phyloP scores from a whole-genome alignment of 768 basidiomycete genomes.

The Multifurca ochricompacta region DNA sequence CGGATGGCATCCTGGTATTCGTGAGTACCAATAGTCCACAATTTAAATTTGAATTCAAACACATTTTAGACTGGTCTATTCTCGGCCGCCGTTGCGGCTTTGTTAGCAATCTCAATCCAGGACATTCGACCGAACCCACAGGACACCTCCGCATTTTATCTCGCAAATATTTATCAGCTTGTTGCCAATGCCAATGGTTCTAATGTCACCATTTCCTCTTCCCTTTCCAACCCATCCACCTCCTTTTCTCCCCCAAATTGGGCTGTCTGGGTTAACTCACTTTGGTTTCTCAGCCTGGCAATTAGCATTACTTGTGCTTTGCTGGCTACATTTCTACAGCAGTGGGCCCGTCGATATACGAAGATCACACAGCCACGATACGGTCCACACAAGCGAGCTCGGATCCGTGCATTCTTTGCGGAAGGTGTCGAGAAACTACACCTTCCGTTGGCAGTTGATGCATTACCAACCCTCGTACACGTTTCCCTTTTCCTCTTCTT shows the following conservation, averaged over 20 bases:
- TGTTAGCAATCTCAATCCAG: not conserved
- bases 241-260: not conserved
- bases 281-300: not conserved
- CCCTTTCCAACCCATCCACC: not conserved
- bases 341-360: not conserved
- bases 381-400: not conserved
- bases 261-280: no score
- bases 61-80: not conserved
- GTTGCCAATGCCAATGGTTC: not conserved
- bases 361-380: not conserved
- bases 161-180: not conserved
- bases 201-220: no score
- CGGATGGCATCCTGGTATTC: not conserved
- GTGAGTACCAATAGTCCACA: not conserved
- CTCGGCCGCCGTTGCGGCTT: not conserved
- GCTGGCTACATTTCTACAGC: not conserved
- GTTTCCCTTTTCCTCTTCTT: conserved; percentile 2
- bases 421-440: not conserved
- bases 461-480: conserved; percentile 4
- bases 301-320: not conserved
- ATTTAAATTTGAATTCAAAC: not conserved
- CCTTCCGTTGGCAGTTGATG: not conserved
- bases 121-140: not conserved
- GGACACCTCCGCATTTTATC: not conserved
- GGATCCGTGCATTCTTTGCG: not conserved